These are phyloP conservation scores for Pelargonium cotyledonis DNA, from an alignment of 441 rosid genomes.

Conservation along the genomic window DNA sequence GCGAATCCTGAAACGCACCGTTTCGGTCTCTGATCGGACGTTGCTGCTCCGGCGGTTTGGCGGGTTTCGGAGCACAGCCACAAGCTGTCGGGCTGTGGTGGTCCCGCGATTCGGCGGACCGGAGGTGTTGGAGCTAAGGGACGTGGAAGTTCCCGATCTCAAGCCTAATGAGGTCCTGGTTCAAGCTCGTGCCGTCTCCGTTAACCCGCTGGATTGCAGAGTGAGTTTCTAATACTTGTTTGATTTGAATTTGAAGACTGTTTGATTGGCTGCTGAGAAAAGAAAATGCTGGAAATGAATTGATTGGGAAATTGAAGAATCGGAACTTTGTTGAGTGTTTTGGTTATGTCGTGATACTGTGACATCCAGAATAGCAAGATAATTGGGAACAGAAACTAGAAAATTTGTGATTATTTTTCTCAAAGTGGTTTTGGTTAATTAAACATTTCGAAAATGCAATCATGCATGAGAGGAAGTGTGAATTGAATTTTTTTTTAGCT, in stretches of 20 bases:
- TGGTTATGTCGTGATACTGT: not conserved
- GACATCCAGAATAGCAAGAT: not conserved
- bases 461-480: not conserved
- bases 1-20: slow-evolving; percentile 4
- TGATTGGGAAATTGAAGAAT: not conserved
- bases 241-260: slow-evolving; percentile 11
- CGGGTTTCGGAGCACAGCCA: slow-evolving; percentile 33
- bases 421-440: not conserved
- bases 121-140: slow-evolving; percentile 71
- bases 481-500: not conserved
- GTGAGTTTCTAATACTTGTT: slow-evolving; percentile 35
- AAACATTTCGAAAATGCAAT: no score
- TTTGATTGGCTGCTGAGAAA: slow-evolving; percentile 8
- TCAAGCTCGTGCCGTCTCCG: slow-evolving; percentile 74
- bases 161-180: slow-evolving; percentile 76
- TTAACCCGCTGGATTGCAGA: slow-evolving; percentile 89
- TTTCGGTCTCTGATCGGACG: not conserved
- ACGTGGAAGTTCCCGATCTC: slow-evolving; percentile 71
- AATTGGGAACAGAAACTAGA: not conserved
- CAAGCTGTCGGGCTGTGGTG: slow-evolving; percentile 75
- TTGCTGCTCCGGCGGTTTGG: not conserved
- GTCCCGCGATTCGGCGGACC: slow-evolving; percentile 91
- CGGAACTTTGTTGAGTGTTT: not conserved
- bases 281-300: slow-evolving; percentile 5
- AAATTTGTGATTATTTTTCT: not conserved